These are phyloP conservation scores for Tolypocladium guangdongense DNA, from an alignment of 2,329 filamentous ascomycete species.

Conservation along the genomic window DNA sequence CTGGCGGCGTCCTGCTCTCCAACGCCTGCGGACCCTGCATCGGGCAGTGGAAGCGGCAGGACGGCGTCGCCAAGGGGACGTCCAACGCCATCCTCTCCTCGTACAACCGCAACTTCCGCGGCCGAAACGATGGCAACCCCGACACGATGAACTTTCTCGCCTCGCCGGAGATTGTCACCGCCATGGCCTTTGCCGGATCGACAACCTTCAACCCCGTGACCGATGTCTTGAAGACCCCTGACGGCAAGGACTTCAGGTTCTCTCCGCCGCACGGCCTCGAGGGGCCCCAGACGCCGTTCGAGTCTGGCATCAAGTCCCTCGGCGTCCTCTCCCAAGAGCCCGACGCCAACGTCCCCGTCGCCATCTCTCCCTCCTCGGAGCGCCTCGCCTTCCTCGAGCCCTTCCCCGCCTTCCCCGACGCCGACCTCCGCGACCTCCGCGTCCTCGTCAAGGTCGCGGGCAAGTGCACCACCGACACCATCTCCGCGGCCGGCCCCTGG, in stretches of 20 bases:
- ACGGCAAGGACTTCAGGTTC: slow-evolving; percentile 78
- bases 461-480: slow-evolving; percentile 98
- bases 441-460: slow-evolving; percentile 95
- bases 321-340: slow-evolving; percentile 62
- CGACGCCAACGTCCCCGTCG: slow-evolving; percentile 58
- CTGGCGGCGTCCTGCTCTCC: slow-evolving; percentile 80
- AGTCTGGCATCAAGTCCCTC: slow-evolving; percentile 64
- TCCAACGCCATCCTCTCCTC: slow-evolving; percentile 91
- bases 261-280: slow-evolving; percentile 62
- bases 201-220: slow-evolving; percentile 96
- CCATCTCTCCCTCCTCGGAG: slow-evolving; percentile 77
- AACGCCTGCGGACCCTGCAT: slow-evolving; percentile 95
- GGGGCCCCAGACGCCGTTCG: slow-evolving; percentile 56
- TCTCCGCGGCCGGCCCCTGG: slow-evolving; percentile 93
- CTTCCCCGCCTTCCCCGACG: slow-evolving; percentile 69
- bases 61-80: slow-evolving; percentile 73
- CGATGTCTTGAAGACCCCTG: slow-evolving; percentile 69
- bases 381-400: slow-evolving; percentile 87
- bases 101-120: slow-evolving; percentile 97
- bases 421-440: slow-evolving; percentile 64
- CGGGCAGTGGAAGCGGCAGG: slow-evolving; percentile 89
- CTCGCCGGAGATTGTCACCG: slow-evolving; percentile 91
- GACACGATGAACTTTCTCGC: slow-evolving; percentile 98
- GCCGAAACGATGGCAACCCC: slow-evolving; percentile 92
- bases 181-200: slow-evolving; percentile 83